Evolutionary conservation across 768 basidiomycete genomes (phyloP).

Genomic region (Amylocystis lapponica): DNA sequence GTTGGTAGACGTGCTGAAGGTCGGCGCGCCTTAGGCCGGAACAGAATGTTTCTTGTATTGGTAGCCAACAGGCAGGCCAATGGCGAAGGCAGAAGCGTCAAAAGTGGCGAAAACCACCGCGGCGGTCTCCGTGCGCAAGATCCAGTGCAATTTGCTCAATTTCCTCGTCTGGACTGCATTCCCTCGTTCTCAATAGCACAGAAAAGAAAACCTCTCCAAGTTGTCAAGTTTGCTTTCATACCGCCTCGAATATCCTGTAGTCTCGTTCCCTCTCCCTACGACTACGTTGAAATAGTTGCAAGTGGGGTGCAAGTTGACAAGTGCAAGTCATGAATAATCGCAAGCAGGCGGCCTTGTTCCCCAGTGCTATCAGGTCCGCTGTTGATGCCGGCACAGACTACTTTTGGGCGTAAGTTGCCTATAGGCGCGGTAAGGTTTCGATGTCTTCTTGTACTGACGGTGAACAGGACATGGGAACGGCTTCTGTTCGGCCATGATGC

Average conservation of each 20-base stretch:
- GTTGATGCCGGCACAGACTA: too few relatives aligned
- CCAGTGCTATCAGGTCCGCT: too few relatives aligned
- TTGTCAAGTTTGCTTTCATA: conserved; percentile 58
- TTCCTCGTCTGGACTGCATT: conserved; percentile 31
- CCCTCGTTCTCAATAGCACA: conserved; percentile 44
- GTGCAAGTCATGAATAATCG: conserved; percentile 3
- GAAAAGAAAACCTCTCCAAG: conserved; percentile 54
- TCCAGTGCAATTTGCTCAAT: conserved; percentile 16
- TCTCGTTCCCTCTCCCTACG: conserved; percentile 34
- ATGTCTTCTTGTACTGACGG: too few relatives aligned
- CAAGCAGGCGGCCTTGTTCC: background rate
- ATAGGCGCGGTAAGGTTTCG: too few relatives aligned
- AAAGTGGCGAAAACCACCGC: conserved; percentile 20
- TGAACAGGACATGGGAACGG: too few relatives aligned
- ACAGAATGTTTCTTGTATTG: conserved; percentile 20
- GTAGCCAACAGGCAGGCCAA: conserved; percentile 8
- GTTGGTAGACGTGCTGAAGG: conserved; percentile 50
- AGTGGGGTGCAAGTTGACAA: conserved; percentile 9
- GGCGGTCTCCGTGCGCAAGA: conserved; percentile 17
- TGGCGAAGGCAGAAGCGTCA: conserved; percentile 26
- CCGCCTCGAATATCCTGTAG: conserved; percentile 52
- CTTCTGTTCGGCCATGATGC: too few relatives aligned
- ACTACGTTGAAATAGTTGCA: conserved; percentile 22
- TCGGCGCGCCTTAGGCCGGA: conserved; percentile 15
- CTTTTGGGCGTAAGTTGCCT: too few relatives aligned